These are phyloP conservation scores for Debaryomyces singareniensis DNA, from an alignment of 1,139 yeast genomes.

Conservation along the genomic window DNA sequence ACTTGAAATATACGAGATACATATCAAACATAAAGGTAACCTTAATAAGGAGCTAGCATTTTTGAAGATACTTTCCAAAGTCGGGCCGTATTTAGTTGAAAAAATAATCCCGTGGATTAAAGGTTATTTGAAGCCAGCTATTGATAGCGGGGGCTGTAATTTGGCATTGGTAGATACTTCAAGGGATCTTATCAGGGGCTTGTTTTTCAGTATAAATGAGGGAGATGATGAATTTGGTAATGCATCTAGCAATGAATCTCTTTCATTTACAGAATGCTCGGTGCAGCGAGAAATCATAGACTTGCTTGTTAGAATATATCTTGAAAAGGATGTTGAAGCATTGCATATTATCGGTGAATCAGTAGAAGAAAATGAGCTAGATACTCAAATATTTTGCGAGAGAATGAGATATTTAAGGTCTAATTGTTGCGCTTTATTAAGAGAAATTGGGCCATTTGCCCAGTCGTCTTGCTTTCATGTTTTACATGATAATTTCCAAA, in stretches of 20 bases:
- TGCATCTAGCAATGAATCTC: not conserved
- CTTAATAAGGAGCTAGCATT: conserved; percentile 38
- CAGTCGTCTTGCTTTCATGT: not conserved
- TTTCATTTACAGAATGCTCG: conserved; percentile 13
- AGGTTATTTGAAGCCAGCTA: conserved; percentile 47
- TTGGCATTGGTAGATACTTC: conserved; percentile 34
- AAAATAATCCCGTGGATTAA: conserved; percentile 47
- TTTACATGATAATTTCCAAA: not conserved
- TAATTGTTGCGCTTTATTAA: conserved; percentile 36
- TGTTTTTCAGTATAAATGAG: conserved; percentile 18
- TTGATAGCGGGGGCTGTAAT: conserved; percentile 56
- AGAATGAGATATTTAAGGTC: conserved; percentile 40
- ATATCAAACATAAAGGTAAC: conserved; percentile 26
- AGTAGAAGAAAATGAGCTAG: conserved; percentile 12
- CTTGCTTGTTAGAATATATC: conserved; percentile 23
- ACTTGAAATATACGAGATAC: conserved; percentile 33
- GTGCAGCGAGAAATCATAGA: conserved; percentile 23
- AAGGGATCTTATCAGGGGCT: conserved; percentile 31
- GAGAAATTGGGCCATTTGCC: conserved; percentile 27
- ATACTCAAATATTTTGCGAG: conserved; percentile 36
- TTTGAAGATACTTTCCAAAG: conserved; percentile 35
- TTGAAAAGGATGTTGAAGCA: conserved; percentile 15
- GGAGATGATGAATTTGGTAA: conserved; percentile 24
- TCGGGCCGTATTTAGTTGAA: conserved; percentile 32
- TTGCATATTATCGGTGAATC: conserved; percentile 14